Conservation (phyloP, 2,329 filamentous ascomycete species). For the Huntiella savannae region DNA sequence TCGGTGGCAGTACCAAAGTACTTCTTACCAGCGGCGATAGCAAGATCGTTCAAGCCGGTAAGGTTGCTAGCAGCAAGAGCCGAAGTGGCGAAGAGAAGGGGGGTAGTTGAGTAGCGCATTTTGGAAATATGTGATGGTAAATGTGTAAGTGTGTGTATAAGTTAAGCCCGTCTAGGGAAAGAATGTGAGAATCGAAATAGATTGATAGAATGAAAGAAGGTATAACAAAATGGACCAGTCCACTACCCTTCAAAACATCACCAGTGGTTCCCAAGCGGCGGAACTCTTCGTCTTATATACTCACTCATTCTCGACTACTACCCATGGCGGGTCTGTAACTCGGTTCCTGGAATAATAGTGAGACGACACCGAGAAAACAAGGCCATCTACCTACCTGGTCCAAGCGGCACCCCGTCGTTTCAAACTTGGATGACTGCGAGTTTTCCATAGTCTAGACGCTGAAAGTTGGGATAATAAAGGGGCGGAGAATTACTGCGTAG, state of each 20-base stretch:
- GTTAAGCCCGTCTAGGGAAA: constrained; percentile 1
- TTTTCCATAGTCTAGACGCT: too few relatives aligned
- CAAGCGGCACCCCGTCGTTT: too few relatives aligned
- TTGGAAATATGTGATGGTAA: constrained; percentile 1
- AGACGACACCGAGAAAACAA: too few relatives aligned
- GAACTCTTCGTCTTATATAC: too few relatives aligned
- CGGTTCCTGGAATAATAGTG: too few relatives aligned
- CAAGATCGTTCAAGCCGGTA: constrained; percentile 27
- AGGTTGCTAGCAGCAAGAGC: constrained; percentile 13
- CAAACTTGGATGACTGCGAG: too few relatives aligned
- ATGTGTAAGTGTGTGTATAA: not conserved
- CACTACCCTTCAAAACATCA: constrained; percentile 3
- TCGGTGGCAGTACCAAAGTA: constrained; percentile 49
- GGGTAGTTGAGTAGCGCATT: constrained; percentile 14
- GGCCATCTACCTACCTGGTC: too few relatives aligned
- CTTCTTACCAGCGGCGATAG: constrained; percentile 31
- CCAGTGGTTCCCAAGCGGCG: too few relatives aligned
- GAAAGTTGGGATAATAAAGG: too few relatives aligned
- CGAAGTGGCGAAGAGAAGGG: constrained; percentile 15
- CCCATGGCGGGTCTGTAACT: too few relatives aligned
- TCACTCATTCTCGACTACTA: too few relatives aligned
- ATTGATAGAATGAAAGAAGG: constrained; percentile 7
- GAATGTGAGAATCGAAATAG: constrained; percentile 6
- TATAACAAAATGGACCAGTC: constrained; percentile 9
- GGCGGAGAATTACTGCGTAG: too few relatives aligned